A percentile compares a stretch with the other conserved stretches of the same genome.
phyloP scores from a whole-genome alignment of 2,329 filamentous ascomycete species.

The Sporothrix pallida region DNA sequence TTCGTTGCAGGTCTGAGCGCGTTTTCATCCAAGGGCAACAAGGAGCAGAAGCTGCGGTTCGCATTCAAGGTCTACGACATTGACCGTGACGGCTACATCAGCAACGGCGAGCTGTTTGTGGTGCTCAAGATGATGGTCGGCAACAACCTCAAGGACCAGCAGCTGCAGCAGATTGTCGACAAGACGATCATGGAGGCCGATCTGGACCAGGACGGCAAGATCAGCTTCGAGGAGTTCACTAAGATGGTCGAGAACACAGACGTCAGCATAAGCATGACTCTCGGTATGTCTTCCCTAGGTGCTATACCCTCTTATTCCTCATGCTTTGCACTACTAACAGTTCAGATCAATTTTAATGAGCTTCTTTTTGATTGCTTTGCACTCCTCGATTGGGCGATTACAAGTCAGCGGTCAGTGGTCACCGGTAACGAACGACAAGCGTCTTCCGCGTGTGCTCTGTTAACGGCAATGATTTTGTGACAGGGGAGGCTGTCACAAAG shows the following conservation, averaged over 20 bases:
- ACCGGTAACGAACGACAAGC: background rate
- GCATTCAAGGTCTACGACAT: conserved; percentile 99
- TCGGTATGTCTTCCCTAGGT: conserved; percentile 52
- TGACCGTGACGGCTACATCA: conserved; percentile 97
- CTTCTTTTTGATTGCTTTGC: background rate
- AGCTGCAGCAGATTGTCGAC: conserved; percentile 98
- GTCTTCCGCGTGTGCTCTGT: background rate
- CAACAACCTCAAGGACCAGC: conserved; percentile 97
- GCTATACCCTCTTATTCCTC: background rate
- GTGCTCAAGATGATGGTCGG: conserved; percentile 99
- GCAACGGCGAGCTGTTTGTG: conserved; percentile 98
- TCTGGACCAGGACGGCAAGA: conserved; percentile 93
- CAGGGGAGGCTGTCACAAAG: too few species aligned
- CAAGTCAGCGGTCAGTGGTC: background rate
- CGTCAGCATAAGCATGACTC: conserved; percentile 75
- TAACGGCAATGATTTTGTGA: background rate
- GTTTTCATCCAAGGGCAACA: conserved; percentile 97
- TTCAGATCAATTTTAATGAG: conserved; percentile 30
- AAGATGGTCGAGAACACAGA: conserved; percentile 98
- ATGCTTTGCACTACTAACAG: background rate
- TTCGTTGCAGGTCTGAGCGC: conserved; percentile 95
- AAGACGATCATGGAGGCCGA: conserved; percentile 99
- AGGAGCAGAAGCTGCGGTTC: conserved; percentile 97
- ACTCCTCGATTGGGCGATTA: background rate
- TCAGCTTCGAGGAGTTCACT: conserved; percentile 98